Evolutionary conservation across 2,329 filamentous ascomycete species (phyloP), one percentile per base, ranked within the genome.

Genomic region (Trichophyton benhamiae): DNA sequence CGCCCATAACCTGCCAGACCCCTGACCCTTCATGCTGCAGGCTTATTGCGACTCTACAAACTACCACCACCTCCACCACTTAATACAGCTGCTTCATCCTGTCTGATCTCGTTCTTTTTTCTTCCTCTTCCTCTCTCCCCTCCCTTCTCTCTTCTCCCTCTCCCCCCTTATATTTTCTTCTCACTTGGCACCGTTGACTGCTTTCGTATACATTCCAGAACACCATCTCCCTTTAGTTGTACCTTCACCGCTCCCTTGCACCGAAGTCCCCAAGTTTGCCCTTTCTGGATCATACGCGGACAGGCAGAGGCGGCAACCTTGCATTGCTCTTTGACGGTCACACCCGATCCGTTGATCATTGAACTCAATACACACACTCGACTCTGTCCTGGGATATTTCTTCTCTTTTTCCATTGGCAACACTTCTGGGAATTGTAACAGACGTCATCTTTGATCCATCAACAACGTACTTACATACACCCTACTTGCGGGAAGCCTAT

Each of bases 1-100:
- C 58, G 58, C 60, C 61, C 62, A 58, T 60, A 62, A 63, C 52
- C 59, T 63, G 46, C 27, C 38, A 60, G 55, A 63, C 60, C 62
- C 62, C 62, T 63, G 60, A 58, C 58, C 49, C 27, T 49, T 49
- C 42, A 59, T 59, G 36, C 57, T 58, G 48, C 22, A 53, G 48
- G 60, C 52, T 60, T 59, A 57, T 52, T 60, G 60, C 62, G 25
- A 62, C 62, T 62, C 58, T 62, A 58, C 62, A 61, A 30, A 49
- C 44, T 52, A 33, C 58, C 3, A 59, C 58, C 36, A 59, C 42
- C 58, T 59, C 58, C 58, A 59, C 58, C 44, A 59, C 58, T 44
- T 42, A 59, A 33, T 46, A 49, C 58, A 59, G 17, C 58, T 49
- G 30, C 20, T 36, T 20, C 36, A 36, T 25, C 41, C 41, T 48